A percentile compares a stretch with the other conserved stretches of the same genome.
These are phyloP conservation scores for Pseudogymnoascus sp. DNA, from an alignment of 2,329 filamentous ascomycete species.

Conservation along the genomic window DNA sequence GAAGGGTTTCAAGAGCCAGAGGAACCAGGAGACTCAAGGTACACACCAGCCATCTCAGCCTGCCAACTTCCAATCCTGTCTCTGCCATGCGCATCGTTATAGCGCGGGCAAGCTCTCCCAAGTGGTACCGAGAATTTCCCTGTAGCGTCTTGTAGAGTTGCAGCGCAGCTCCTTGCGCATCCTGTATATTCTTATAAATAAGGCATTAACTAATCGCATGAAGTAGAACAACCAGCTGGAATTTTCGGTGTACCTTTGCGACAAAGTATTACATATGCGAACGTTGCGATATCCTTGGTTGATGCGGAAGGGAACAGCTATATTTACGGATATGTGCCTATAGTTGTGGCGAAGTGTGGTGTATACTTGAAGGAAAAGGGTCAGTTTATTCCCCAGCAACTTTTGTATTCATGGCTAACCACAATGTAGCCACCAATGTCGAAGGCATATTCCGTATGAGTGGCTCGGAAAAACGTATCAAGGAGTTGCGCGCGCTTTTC, in stretches of 20 bases:
- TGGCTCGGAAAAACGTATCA: slow-evolving; percentile 96
- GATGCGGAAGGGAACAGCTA: slow-evolving; percentile 91
- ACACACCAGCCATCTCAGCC: slow-evolving; percentile 24
- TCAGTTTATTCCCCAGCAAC: slow-evolving; percentile 36
- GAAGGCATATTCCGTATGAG: slow-evolving; percentile 95
- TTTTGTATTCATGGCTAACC: neutral
- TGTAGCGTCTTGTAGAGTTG: neutral
- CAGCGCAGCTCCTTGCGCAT: neutral
- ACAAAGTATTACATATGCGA: slow-evolving; percentile 93
- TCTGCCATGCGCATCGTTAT: neutral
- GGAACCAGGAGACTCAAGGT: slow-evolving; percentile 51
- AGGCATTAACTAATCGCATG: neutral
- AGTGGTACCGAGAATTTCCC: neutral
- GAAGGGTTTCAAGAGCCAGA: slow-evolving; percentile 77
- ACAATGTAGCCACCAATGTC: slow-evolving; percentile 69
- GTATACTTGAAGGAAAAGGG: slow-evolving; percentile 98
- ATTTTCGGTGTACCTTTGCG: slow-evolving; percentile 94
- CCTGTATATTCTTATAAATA: neutral
- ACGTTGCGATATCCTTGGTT: slow-evolving; percentile 92
- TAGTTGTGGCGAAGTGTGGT: slow-evolving; percentile 96
- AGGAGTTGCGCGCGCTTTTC: slow-evolving; percentile 85
- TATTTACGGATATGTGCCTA: slow-evolving; percentile 97
- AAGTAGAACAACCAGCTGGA: slow-evolving; percentile 46
- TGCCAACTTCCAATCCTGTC: neutral
- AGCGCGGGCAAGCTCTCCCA: neutral